These are phyloP conservation scores for Sugiyamaella smithiae DNA, from an alignment of 805 yeast genomes.

Conservation along the genomic window DNA sequence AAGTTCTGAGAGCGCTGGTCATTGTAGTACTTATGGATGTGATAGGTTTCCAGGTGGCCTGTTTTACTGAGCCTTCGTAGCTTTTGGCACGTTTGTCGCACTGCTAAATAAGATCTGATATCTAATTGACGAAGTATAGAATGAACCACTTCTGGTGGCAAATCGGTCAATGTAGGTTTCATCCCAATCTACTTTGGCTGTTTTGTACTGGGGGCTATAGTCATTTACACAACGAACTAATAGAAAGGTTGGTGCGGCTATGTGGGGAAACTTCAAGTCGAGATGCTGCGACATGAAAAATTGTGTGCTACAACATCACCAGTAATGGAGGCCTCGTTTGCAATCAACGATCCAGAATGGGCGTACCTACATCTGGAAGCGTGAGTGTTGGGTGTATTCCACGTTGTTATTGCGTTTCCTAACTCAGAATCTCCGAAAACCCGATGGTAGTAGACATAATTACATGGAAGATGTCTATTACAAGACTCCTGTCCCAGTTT, in stretches of 20 bases:
- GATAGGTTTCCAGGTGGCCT: not conserved
- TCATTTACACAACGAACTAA: too few species aligned
- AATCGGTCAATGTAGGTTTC: not conserved
- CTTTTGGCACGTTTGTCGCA: slow-evolving; percentile 6
- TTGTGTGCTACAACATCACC: too few species aligned
- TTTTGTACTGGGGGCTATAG: too few species aligned
- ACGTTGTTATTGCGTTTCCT: not conserved
- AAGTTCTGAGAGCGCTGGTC: not conserved
- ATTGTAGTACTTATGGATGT: not conserved
- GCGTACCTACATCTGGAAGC: slow-evolving; percentile 31
- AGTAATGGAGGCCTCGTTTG: too few species aligned
- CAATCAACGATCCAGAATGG: slow-evolving; percentile 30
- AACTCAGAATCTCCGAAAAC: slow-evolving; percentile 6
- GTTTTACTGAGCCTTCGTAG: slow-evolving; percentile 5
- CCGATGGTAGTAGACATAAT: slow-evolving; percentile 27
- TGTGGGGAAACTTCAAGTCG: too few species aligned
- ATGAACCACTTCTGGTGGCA: slow-evolving; percentile 2
- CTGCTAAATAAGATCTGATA: slow-evolving; percentile 1
- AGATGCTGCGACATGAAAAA: too few species aligned
- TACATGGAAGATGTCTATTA: slow-evolving; percentile 32
- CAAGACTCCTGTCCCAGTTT: slow-evolving; percentile 23
- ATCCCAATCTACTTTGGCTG: too few species aligned
- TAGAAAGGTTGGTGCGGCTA: too few species aligned
- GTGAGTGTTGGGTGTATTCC: slow-evolving; percentile 25
- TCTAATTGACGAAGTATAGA: slow-evolving; percentile 1